Base-by-base conservation (phyloP, 306 rosid genomes). In the Trichosanthes cucumerina region DNA sequence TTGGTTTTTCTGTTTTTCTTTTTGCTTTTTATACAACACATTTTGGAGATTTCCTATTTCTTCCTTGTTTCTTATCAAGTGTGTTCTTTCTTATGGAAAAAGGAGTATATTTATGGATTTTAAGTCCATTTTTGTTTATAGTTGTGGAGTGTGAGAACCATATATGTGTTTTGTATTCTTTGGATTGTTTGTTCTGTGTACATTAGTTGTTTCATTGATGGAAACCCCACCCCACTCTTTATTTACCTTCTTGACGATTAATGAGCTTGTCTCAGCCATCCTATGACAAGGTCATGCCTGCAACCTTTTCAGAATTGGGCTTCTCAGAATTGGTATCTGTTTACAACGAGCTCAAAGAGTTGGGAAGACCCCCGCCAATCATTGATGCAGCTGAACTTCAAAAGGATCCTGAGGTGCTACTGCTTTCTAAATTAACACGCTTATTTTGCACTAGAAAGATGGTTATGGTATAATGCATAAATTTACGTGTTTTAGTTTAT, bases 341-440 rank as follows among this genome's bases (percentile, higher is more conserved):
- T 64, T 88, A 88, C 86, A 88, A 81, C 23, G 97, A 89, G 78
- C 97, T 90, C 64, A 75, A 83, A 33, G 89, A 88, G 78, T 73
- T 84, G 78, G 96, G 96, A 82, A 84, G 76, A 81, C 84, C 90
- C 38, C 92, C 96, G 28, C 84, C 89, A 18, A 78, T 92, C 65
- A 78, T 92, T 84, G 97, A 90, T 79, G 87, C 96, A 71, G 86
- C 86, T 65, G 93, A 92, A 76, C 96, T 90, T 83, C 87, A 84
- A 77, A 60, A 75, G 76, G 84, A 89, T 80, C 92, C 97, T 4
- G 96, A 90, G 93, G 97, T 90, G 44, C 77, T 76, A 31, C 62
- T 75, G 73, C 81, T 81, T 76, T 84, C 49, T 60, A 36, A 79
- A 9, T 59, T 15, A 24, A 33, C 53, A 34, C 24, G 39, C 78